Evolutionary conservation across 208 protist genomes (phyloP).

Genomic region (Leptomonas pyrrhocoris): DNA sequence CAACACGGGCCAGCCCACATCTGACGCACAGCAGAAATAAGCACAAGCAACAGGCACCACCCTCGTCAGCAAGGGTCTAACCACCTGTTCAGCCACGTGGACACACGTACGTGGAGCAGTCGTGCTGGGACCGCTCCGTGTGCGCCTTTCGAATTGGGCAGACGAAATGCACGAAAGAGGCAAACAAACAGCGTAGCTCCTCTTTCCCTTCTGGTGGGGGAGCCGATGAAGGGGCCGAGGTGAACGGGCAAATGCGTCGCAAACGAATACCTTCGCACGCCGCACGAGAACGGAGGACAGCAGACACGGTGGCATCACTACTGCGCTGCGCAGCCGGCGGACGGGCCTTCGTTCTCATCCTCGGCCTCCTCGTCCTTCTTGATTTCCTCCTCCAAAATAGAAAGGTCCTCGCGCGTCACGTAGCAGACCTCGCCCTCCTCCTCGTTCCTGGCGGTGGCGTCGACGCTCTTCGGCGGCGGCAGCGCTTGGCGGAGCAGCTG

Average conservation of each 20-base stretch:
- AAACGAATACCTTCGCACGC: background rate
- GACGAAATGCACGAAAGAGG: no score
- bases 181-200: no score
- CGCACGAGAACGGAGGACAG: background rate
- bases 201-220: no score
- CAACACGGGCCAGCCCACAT: background rate
- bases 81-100: no score
- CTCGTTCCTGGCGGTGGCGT: conserved; percentile 19
- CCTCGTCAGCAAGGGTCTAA: background rate
- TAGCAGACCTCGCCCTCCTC: conserved; percentile 53
- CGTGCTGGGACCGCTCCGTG: no score
- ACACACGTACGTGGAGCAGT: no score
- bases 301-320: conserved; percentile 15
- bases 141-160: no score
- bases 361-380: conserved; percentile 61
- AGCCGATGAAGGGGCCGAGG: no score
- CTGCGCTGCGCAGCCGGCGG: conserved; percentile 53
- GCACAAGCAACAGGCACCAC: background rate
- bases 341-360: conserved; percentile 47
- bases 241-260: no score
- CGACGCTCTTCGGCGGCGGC: conserved; percentile 51
- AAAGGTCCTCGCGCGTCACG: conserved; percentile 52
- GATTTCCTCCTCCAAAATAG: conserved; percentile 30
- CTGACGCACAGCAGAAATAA: background rate
- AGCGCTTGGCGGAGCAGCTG: conserved; percentile 46